A percentile compares a stretch with the other conserved stretches of the same genome.
These are phyloP conservation scores for Tuber aestivum DNA, from an alignment of 495 filamentous ascomycete genomes.

Conservation along the genomic window DNA sequence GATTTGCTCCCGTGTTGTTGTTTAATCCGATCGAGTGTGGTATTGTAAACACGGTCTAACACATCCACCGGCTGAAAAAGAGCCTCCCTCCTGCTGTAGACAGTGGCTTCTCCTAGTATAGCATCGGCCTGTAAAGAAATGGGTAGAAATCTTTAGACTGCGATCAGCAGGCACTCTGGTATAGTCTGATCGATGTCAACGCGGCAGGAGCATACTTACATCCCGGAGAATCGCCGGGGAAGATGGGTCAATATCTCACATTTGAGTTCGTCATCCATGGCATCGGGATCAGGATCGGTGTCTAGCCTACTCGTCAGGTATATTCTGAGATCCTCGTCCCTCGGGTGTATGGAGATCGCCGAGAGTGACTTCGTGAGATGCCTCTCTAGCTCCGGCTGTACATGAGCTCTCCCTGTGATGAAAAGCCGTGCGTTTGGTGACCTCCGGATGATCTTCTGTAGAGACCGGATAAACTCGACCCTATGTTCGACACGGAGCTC, in stretches of 20 bases:
- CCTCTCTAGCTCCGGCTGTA: constrained; percentile 8
- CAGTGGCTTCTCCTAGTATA: constrained; percentile 1
- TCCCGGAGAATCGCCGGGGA: constrained; percentile 4
- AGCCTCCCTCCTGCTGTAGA: not conserved
- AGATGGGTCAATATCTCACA: constrained; percentile 10
- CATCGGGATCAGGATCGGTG: constrained; percentile 6
- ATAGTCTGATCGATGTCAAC: not conserved
- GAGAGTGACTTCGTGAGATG: not conserved
- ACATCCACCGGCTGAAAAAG: not conserved
- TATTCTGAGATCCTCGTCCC: constrained; percentile 8
- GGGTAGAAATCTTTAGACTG: not conserved
- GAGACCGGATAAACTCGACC: constrained; percentile 8
- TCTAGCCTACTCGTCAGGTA: constrained; percentile 9
- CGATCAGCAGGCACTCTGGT: not conserved
- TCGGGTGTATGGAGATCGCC: not conserved
- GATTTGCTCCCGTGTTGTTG: not conserved
- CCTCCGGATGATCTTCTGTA: not conserved
- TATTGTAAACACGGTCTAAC: not conserved
- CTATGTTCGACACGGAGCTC: no score
- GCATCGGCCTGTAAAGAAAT: not conserved
- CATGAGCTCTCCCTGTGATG: constrained; percentile 16
- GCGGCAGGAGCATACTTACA: constrained; percentile 11
- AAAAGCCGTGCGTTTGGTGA: constrained; percentile 8
- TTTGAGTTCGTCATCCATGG: constrained; percentile 3
- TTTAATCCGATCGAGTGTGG: not conserved